Evolutionary conservation across 148 eudicot genomes (phyloP).

Genomic region (Suaeda aralocaspica): DNA sequence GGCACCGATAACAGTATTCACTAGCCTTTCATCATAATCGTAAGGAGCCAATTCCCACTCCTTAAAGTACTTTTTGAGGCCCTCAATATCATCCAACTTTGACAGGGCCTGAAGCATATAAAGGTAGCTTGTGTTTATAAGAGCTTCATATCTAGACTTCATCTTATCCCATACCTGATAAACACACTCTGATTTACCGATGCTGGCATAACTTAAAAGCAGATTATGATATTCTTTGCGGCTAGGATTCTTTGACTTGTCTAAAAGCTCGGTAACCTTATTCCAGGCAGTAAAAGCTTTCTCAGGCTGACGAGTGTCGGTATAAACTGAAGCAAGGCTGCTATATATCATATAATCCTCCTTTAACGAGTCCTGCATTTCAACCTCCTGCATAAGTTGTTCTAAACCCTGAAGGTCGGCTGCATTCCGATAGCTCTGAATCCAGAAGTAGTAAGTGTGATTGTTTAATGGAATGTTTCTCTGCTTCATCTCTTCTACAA

Average conservation of each 20-base stretch:
- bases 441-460: slow-evolving; percentile 41
- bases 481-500: slow-evolving; percentile 57
- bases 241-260: background rate
- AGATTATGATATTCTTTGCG: slow-evolving; percentile 46
- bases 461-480: slow-evolving; percentile 35
- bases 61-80: slow-evolving; percentile 35
- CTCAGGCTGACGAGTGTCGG: slow-evolving; percentile 35
- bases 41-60: slow-evolving; percentile 52
- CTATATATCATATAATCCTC: slow-evolving; percentile 56
- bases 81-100: slow-evolving; percentile 43
- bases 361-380: slow-evolving; percentile 12
- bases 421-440: slow-evolving; percentile 44
- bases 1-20: slow-evolving; percentile 35
- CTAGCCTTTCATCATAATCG: slow-evolving; percentile 51
- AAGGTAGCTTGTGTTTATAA: slow-evolving; percentile 40
- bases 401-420: slow-evolving; percentile 58
- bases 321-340: slow-evolving; percentile 45
- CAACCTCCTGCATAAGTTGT: slow-evolving; percentile 50
- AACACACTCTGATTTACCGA: slow-evolving; percentile 42
- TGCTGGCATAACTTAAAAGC: slow-evolving; percentile 46
- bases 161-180: too few species aligned
- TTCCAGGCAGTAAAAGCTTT: slow-evolving; percentile 49
- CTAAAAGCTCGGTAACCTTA: slow-evolving; percentile 38
- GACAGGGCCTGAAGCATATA: slow-evolving; percentile 47
- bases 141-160: slow-evolving; percentile 29